Conservation (phyloP, 306 rosid genomes). For the Lupinus albus region DNA sequence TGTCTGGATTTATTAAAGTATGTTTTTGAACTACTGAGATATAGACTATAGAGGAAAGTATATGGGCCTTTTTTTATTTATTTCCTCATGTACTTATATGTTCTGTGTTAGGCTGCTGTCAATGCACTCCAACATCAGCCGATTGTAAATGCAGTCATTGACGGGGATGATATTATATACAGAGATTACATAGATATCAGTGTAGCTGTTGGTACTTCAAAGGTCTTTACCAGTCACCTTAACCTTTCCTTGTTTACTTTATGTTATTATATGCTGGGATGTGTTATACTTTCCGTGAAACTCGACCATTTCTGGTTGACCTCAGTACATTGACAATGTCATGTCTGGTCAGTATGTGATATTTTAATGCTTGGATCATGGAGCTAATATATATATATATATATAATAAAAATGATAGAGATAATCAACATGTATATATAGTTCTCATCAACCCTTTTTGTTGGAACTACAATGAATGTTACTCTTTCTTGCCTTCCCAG, state of each 20-base stretch:
- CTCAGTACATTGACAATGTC: constrained; percentile 22
- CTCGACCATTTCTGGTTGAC: constrained; percentile 9
- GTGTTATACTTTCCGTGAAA: constrained; percentile 9
- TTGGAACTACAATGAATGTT: constrained; percentile 16
- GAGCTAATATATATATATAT: background rate
- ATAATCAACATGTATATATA: constrained; percentile 11
- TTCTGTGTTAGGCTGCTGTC: constrained; percentile 71
- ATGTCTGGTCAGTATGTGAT: constrained; percentile 18
- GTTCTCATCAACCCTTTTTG: background rate
- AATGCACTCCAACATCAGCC: constrained; percentile 82
- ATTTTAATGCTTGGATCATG: constrained; percentile 23
- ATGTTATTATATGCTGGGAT: constrained; percentile 14
- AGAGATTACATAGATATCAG: constrained; percentile 81
- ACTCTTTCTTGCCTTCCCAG: constrained; percentile 43
- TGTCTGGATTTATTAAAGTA: constrained; percentile 86
- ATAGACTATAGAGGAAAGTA: constrained; percentile 9
- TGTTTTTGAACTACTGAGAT: constrained; percentile 34
- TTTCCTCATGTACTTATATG: constrained; percentile 27
- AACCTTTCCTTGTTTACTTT: constrained; percentile 27
- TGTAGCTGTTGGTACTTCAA: constrained; percentile 80
- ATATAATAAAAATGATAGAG: background rate
- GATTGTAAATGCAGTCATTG: constrained; percentile 80
- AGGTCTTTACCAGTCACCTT: constrained; percentile 51
- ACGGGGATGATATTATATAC: constrained; percentile 84
- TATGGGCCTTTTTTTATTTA: constrained; percentile 8